Percentiles rank a stretch among this genome's conserved stretches.
Evolutionary conservation across 345 rosid species (phyloP).

Genomic region (Eucalyptus sp.): DNA sequence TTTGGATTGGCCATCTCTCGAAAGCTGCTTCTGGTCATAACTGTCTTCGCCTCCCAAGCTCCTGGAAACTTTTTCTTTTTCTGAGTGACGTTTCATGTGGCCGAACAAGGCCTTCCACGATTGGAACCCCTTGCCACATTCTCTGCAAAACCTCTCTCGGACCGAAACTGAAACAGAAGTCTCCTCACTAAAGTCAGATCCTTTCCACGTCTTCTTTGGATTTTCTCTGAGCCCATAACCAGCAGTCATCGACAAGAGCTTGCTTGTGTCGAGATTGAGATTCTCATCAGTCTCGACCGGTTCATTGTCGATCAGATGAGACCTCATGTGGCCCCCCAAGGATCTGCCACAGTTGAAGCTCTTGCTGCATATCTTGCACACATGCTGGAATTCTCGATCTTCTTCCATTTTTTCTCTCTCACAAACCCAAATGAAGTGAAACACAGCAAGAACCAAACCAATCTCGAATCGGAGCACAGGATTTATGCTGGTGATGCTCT

Average conservation of each 20-base stretch:
- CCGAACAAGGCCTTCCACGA: conserved; percentile 38
- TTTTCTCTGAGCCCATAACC: conserved; percentile 38
- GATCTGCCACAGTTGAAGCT: conserved; percentile 56
- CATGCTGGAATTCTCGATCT: conserved; percentile 18
- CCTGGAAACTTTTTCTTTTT: conserved; percentile 5
- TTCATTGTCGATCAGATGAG: conserved; percentile 33
- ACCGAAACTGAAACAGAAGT: neutral
- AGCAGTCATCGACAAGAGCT: neutral
- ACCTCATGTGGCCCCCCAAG: conserved; percentile 73
- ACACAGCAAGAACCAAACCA: neutral
- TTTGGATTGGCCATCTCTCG: neutral
- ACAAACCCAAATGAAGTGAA: neutral
- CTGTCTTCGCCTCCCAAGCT: neutral
- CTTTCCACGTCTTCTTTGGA: conserved; percentile 39
- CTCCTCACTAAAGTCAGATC: conserved; percentile 4
- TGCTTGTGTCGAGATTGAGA: conserved; percentile 1
- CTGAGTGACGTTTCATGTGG: conserved; percentile 25
- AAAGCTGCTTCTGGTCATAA: neutral
- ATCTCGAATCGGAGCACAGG: neutral
- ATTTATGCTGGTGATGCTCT: neutral
- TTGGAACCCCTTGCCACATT: conserved; percentile 28
- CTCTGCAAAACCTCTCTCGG: conserved; percentile 27
- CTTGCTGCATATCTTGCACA: conserved; percentile 56
- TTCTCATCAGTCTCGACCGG: conserved; percentile 10
- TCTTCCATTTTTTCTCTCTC: conserved; percentile 8